phyloP scores from a whole-genome alignment of 2,329 filamentous ascomycete genomes.

The Microthyrium microscopicum region DNA sequence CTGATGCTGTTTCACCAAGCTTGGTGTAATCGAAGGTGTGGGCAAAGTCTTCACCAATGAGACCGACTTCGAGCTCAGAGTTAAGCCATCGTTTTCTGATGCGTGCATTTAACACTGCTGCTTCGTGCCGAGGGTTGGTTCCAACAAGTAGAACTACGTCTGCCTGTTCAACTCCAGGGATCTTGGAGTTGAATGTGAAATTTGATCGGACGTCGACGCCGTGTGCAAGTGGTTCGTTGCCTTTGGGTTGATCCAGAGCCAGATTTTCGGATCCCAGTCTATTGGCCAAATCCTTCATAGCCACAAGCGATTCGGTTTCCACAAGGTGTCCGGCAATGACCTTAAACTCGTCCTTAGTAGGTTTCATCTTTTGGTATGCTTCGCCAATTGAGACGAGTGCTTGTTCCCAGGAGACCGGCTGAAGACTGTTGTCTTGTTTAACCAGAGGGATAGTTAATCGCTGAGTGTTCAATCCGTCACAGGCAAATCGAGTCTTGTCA shows the following conservation, averaged over 20 bases:
- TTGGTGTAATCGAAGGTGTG: conserved; percentile 95
- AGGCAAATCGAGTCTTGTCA: conserved; percentile 93
- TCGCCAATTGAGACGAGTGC: conserved; percentile 73
- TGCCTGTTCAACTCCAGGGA: conserved; percentile 84
- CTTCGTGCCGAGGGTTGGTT: conserved; percentile 90
- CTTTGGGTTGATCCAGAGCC: conserved; percentile 75
- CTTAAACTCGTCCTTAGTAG: conserved; percentile 91
- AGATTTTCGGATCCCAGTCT: conserved; percentile 93
- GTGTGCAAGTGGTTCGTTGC: conserved; percentile 71
- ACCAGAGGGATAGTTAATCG: conserved; percentile 84
- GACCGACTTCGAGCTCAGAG: conserved; percentile 81
- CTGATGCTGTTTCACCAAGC: conserved; percentile 59
- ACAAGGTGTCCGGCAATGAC: conserved; percentile 78
- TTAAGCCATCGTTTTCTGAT: conserved; percentile 97
- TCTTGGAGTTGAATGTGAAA: conserved; percentile 92
- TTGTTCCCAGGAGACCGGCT: conserved; percentile 90
- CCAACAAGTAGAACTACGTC: conserved; percentile 85
- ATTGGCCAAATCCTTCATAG: conserved; percentile 94
- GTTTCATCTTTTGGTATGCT: conserved; percentile 62
- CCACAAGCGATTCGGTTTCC: conserved; percentile 85
- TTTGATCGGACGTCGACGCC: conserved; percentile 87
- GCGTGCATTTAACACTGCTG: conserved; percentile 84
- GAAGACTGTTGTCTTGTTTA: conserved; percentile 76
- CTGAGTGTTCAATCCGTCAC: conserved; percentile 92
- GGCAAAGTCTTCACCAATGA: conserved; percentile 80